Evolutionary conservation across 2,329 filamentous ascomycete genomes (phyloP).

Genomic region (Penicillium sp.): DNA sequence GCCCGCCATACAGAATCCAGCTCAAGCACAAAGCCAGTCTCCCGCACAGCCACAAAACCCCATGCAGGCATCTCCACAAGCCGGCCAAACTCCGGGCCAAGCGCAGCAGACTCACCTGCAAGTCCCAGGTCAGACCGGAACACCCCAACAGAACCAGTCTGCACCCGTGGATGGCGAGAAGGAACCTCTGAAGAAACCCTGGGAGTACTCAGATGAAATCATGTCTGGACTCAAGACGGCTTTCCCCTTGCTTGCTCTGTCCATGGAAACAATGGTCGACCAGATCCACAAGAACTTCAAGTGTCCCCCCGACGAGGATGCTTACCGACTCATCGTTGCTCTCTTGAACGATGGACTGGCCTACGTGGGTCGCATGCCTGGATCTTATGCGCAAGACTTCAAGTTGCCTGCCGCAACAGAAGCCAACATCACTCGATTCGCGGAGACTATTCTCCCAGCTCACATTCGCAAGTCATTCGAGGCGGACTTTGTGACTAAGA

Average conservation of each 20-base stretch:
- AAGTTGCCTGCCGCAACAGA: conserved; percentile 89
- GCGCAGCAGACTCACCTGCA: conserved; percentile 23
- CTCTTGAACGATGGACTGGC: conserved; percentile 92
- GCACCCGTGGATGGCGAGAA: conserved; percentile 36
- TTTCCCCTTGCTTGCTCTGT: conserved; percentile 90
- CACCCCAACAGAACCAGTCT: conserved; percentile 19
- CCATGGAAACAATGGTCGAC: conserved; percentile 99
- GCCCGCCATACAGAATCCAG: conserved; percentile 28
- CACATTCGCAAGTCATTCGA: conserved; percentile 98
- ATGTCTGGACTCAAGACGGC: conserved; percentile 95
- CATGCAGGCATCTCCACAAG: conserved; percentile 24
- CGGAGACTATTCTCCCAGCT: conserved; percentile 88
- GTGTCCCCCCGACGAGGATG: conserved; percentile 96
- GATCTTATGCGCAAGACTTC: conserved; percentile 83
- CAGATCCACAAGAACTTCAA: conserved; percentile 99
- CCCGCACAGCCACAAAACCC: conserved; percentile 24
- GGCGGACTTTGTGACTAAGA: conserved; percentile 91
- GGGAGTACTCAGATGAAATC: conserved; percentile 96
- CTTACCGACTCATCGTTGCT: conserved; percentile 95
- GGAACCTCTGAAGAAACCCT: conserved; percentile 70
- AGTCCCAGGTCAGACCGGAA: conserved; percentile 31
- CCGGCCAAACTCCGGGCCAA: conserved; percentile 25
- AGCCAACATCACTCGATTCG: conserved; percentile 93
- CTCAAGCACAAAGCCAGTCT: conserved; percentile 23
- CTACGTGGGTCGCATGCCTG: conserved; percentile 84